Conservation (phyloP, 1,284 basidiomycete species). For the Schizophyllum amplum region DNA sequence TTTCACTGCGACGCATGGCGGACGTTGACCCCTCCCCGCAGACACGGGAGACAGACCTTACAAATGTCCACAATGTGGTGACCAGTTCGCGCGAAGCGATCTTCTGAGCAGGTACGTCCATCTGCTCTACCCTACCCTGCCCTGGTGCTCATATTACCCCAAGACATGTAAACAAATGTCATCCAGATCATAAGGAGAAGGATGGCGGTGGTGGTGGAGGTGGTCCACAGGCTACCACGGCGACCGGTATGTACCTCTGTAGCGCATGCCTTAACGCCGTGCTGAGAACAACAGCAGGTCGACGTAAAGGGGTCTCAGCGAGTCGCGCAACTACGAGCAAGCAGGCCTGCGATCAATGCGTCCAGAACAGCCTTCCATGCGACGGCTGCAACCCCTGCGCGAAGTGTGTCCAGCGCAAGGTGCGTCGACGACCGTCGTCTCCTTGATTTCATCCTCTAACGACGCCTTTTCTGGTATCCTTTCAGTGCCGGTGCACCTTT, state of each 20-base stretch:
- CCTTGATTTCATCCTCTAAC: slow-evolving; percentile 1
- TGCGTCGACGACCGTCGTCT: neutral
- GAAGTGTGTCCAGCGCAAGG: neutral
- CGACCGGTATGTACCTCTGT: neutral
- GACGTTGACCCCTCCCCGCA: slow-evolving; percentile 22
- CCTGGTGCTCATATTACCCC: slow-evolving; percentile 70
- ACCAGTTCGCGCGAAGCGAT: slow-evolving; percentile 61
- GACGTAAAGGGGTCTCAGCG: slow-evolving; percentile 53
- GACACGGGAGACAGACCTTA: slow-evolving; percentile 91
- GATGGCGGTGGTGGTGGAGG: slow-evolving; percentile 17
- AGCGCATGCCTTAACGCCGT: neutral
- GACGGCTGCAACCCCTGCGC: slow-evolving; percentile 74
- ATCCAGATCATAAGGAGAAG: slow-evolving; percentile 71
- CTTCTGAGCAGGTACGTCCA: slow-evolving; percentile 48
- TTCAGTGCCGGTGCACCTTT: slow-evolving; percentile 74
- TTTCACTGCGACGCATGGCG: no score
- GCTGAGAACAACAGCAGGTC: neutral
- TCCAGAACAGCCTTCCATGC: slow-evolving; percentile 72
- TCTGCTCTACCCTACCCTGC: slow-evolving; percentile 4
- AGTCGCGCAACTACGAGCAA: slow-evolving; percentile 69
- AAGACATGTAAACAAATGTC: slow-evolving; percentile 85
- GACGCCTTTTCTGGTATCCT: slow-evolving; percentile 69
- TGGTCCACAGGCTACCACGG: slow-evolving; percentile 11
- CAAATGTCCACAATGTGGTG: slow-evolving; percentile 82
- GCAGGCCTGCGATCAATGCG: slow-evolving; percentile 82